Percentiles rank a stretch among this genome's conserved stretches.
Conservation (phyloP, 192 early-diverging fungal species). For the Backusella circina region DNA sequence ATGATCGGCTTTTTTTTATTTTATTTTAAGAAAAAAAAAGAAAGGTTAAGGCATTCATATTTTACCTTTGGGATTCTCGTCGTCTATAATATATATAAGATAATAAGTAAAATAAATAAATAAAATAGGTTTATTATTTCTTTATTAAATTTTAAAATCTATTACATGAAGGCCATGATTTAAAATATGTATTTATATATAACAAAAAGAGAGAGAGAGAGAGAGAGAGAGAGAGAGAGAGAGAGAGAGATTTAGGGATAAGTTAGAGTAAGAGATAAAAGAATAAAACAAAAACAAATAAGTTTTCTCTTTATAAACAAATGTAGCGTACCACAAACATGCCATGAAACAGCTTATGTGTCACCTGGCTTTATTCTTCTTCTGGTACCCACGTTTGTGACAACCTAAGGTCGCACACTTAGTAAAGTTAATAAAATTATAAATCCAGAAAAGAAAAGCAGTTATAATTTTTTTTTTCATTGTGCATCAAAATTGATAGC, state of each 20-base stretch:
- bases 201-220: background rate
- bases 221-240: background rate
- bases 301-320: background rate
- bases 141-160: background rate
- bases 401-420: background rate
- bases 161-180: background rate
- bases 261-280: background rate
- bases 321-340: background rate
- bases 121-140: background rate
- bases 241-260: background rate
- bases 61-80: background rate
- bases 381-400: background rate
- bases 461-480: background rate
- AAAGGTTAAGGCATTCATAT: background rate
- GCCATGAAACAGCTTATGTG: background rate
- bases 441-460: background rate
- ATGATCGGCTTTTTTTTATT: background rate
- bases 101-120: background rate
- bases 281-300: constrained; percentile 2
- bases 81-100: background rate
- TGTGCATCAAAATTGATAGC: background rate
- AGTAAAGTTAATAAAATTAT: background rate
- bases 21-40: background rate
- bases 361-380: background rate
- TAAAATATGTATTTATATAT: background rate